These are phyloP conservation scores for Eragrostis curvula DNA, from an alignment of 176 grass and related monocot species.

Conservation along the genomic window DNA sequence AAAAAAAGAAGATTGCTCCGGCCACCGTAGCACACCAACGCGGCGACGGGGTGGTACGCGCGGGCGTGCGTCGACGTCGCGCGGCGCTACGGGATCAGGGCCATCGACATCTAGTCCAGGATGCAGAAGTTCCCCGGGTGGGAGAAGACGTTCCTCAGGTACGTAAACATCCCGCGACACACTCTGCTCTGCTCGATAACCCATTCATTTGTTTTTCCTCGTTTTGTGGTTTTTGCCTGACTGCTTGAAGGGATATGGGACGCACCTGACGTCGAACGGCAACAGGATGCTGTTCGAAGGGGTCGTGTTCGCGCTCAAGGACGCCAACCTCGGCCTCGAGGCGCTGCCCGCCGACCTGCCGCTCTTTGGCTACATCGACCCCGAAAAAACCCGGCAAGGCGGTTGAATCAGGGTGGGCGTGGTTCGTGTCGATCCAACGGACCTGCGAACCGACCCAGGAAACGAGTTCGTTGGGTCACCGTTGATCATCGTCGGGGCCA, in stretches of 20 bases:
- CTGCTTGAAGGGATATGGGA: slow-evolving; percentile 71
- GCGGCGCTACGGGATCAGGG: slow-evolving; percentile 22
- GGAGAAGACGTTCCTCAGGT: slow-evolving; percentile 69
- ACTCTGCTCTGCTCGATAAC: neutral
- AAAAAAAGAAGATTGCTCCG: too few relatives aligned
- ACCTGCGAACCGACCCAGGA: too few relatives aligned
- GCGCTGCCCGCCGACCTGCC: slow-evolving; percentile 61
- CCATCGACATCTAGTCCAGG: slow-evolving; percentile 71
- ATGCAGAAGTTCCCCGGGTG: slow-evolving; percentile 62
- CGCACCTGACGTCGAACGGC: slow-evolving; percentile 67
- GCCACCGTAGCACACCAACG: slow-evolving; percentile 72
- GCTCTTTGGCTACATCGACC: slow-evolving; percentile 57
- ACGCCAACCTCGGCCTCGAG: slow-evolving; percentile 55
- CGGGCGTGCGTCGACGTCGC: slow-evolving; percentile 59
- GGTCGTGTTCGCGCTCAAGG: slow-evolving; percentile 60
- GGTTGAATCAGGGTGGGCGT: too few relatives aligned
- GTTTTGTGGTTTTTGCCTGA: too few relatives aligned
- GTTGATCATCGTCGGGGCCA: too few relatives aligned
- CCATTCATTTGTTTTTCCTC: too few relatives aligned
- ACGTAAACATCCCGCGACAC: neutral
- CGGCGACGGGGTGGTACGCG: slow-evolving; percentile 52
- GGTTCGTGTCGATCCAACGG: too few relatives aligned
- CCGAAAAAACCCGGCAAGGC: slow-evolving; percentile 43
- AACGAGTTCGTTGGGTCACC: too few relatives aligned
- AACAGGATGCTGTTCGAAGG: slow-evolving; percentile 70